These are phyloP conservation scores for Sporobolomyces phaffii DNA, from an alignment of 768 basidiomycete genomes.

Conservation along the genomic window DNA sequence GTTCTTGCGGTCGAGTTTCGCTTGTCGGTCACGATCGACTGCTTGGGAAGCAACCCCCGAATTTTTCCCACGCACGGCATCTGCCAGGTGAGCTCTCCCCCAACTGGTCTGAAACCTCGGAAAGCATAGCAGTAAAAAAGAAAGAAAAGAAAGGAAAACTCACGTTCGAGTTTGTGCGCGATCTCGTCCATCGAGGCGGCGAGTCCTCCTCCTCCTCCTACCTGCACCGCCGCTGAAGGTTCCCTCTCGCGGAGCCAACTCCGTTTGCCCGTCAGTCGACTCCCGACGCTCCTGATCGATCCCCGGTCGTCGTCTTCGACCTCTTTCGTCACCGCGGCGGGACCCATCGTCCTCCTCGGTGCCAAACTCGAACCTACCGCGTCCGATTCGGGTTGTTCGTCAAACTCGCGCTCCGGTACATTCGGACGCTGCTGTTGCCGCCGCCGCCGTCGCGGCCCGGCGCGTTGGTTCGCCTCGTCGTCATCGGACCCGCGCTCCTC, in stretches of 20 bases:
- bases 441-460: too few relatives aligned
- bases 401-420: too few relatives aligned
- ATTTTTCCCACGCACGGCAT: too few relatives aligned
- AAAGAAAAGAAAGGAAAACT: neutral
- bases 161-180: constrained; percentile 44
- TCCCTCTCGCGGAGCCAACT: constrained; percentile 26
- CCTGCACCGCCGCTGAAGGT: neutral
- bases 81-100: too few relatives aligned
- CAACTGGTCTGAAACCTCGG: too few relatives aligned
- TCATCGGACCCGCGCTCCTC: neutral
- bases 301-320: constrained; percentile 64
- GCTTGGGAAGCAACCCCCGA: too few relatives aligned
- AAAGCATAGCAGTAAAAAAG: neutral
- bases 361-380: too few relatives aligned
- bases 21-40: constrained; percentile 1
- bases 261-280: constrained; percentile 17
- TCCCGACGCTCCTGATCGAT: constrained; percentile 49
- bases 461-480: neutral
- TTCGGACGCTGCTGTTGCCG: too few relatives aligned
- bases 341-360: neutral
- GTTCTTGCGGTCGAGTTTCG: constrained; percentile 7
- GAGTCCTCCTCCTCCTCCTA: neutral
- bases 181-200: constrained; percentile 24
- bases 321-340: constrained; percentile 18
- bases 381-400: too few relatives aligned